Evolutionary conservation across 140 eudicot genomes (phyloP), one percentile per base, ranked within the genome.

Genomic region (Bidens hawaiensis): DNA sequence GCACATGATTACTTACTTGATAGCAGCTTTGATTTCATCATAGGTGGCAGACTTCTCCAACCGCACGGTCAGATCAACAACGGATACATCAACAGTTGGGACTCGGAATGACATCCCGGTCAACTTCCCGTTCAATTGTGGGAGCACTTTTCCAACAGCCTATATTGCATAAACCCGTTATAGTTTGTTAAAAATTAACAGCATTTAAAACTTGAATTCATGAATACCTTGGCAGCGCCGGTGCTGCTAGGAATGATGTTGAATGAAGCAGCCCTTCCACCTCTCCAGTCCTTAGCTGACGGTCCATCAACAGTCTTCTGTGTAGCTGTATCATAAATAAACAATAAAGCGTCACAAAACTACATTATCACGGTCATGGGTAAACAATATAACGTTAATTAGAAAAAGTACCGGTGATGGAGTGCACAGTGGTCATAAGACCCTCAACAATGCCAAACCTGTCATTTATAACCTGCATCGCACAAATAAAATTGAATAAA

Each of bases 61-160:
- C 68, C 90, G 67, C 57, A 81, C 86, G 0, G 95, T 86, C 48
- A 86, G 84, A 63, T 86, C 95, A 33, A 86, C 95, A 8, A 86
- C 95, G 1, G 95, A 86, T 17, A 86, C 95, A 72, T 86, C 86
- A 0, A 83, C 87, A 7, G 95, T 86, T 4, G 95, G 95, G 47
- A 86, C 95, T 53, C 95, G 81, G 85, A 86, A 86, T 0, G 95
- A 57, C 95, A 86, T 86, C n/a, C 95, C 95, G 0, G 95, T 86
- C 81, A 86, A 76, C 68, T 86, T 86, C 1, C 95, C 95, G 23
- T 86, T 86, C 64, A 86, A 70, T 46, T 71, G 62, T 13, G 95
- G 95, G 33, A 86, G 84, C 41, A 86, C 95, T 73, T 86, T 86
- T 14, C 95, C 95, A 4, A 86, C 95, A 64, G 95, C 95, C 95